Percentiles rank a stretch among this genome's conserved stretches.
Conservation (phyloP, 179 eudicot genomes). For the Pouteria campechiana region DNA sequence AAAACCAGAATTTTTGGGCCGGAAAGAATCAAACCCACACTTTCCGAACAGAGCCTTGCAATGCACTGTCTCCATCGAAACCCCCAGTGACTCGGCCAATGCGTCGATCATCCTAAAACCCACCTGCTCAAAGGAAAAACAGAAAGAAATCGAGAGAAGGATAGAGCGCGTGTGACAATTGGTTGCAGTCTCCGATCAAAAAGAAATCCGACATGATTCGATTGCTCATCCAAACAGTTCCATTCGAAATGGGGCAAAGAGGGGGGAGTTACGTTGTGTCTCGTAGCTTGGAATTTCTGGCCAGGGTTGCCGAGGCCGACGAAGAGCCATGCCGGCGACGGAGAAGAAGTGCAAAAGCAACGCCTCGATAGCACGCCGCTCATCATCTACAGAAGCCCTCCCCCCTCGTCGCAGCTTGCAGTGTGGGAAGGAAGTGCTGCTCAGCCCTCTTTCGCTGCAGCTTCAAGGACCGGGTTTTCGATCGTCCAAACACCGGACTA, state of each 20-base stretch:
- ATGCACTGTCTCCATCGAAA: conserved; percentile 44
- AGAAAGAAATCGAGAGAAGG: too few relatives aligned
- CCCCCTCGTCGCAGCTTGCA: conserved; percentile 6
- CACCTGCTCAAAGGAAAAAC: conserved; percentile 20
- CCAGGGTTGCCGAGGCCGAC: conserved; percentile 91
- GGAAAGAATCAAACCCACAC: conserved; percentile 23
- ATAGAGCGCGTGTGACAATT: too few relatives aligned
- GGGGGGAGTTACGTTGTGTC: conserved; percentile 54
- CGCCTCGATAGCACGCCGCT: conserved; percentile 12
- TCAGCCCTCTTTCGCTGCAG: too few relatives aligned
- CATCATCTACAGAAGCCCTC: conserved; percentile 6
- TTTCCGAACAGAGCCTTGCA: conserved; percentile 86
- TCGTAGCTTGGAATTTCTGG: conserved; percentile 61
- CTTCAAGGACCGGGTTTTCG: too few relatives aligned
- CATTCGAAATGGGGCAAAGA: background rate
- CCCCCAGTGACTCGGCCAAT: conserved; percentile 50
- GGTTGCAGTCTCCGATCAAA: background rate
- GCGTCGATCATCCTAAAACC: conserved; percentile 81
- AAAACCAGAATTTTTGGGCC: background rate
- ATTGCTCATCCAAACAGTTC: background rate
- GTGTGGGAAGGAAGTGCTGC: too few relatives aligned
- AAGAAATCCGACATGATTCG: background rate
- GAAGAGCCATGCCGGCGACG: conserved; percentile 70
- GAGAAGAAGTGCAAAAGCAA: conserved; percentile 17
- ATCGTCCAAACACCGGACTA: too few relatives aligned